Conservation (phyloP, 768 basidiomycete genomes). For the Panaeolus cyanescens region DNA sequence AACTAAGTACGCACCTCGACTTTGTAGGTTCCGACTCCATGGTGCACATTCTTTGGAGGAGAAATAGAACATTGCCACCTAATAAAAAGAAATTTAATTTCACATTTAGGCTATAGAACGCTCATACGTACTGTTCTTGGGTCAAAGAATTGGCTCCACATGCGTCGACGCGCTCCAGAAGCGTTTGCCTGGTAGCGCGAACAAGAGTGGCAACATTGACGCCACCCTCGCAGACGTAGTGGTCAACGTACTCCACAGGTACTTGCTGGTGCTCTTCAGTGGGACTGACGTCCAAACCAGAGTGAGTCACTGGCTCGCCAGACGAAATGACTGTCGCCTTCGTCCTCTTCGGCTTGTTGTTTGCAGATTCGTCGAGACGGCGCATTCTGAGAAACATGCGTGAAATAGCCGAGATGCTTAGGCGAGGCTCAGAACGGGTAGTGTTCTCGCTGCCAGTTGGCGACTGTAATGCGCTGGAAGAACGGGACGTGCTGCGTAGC, state of each 20-base stretch:
- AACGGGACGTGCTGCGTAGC: background rate
- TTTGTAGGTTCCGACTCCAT: constrained; percentile 50
- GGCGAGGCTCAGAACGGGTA: constrained; percentile 16
- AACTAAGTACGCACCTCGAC: constrained; percentile 51
- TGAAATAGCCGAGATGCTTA: constrained; percentile 44
- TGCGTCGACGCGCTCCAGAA: constrained; percentile 50
- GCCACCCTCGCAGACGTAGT: constrained; percentile 60
- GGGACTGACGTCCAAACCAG: constrained; percentile 27
- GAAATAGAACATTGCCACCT: constrained; percentile 71
- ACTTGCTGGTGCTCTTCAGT: constrained; percentile 22
- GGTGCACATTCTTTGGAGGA: constrained; percentile 46
- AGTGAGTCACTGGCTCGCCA: constrained; percentile 43
- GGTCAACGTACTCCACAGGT: constrained; percentile 36
- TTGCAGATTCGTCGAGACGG: constrained; percentile 30
- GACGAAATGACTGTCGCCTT: constrained; percentile 36
- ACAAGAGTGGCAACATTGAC: constrained; percentile 64
- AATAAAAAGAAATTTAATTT: background rate
- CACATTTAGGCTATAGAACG: constrained; percentile 1
- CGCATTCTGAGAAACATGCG: constrained; percentile 57
- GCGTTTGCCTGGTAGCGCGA: constrained; percentile 49
- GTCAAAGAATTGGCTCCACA: constrained; percentile 63
- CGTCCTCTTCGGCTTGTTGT: constrained; percentile 22
- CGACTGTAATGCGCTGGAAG: background rate
- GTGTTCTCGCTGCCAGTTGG: background rate
- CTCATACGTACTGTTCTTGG: constrained; percentile 63